These are phyloP conservation scores for Cladophialophora immunda DNA, from an alignment of 2,329 filamentous ascomycete species.

Conservation along the genomic window DNA sequence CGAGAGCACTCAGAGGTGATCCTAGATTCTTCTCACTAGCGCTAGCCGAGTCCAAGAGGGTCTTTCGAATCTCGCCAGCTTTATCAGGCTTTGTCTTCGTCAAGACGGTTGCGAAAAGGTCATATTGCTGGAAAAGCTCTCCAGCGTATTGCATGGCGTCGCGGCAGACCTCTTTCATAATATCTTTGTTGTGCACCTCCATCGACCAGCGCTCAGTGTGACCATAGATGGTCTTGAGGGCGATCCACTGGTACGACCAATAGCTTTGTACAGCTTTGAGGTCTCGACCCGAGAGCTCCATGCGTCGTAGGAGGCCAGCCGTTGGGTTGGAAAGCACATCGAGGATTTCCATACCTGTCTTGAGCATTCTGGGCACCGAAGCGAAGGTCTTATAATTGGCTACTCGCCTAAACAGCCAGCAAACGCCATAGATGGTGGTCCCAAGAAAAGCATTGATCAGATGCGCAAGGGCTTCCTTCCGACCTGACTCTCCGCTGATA, in stretches of 20 bases:
- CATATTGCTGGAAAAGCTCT: constrained; percentile 82
- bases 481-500: constrained; percentile 73
- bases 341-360: constrained; percentile 68
- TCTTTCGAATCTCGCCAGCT: constrained; percentile 56
- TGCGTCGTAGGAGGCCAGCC: constrained; percentile 68
- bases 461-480: constrained; percentile 68
- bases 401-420: constrained; percentile 64
- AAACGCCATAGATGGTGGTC: constrained; percentile 65
- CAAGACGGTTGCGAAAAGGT: constrained; percentile 78
- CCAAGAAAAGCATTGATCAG: constrained; percentile 66
- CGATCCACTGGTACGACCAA: constrained; percentile 86
- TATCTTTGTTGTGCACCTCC: constrained; percentile 70
- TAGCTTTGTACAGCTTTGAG: constrained; percentile 74
- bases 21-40: constrained; percentile 29
- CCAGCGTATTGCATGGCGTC: constrained; percentile 96
- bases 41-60: constrained; percentile 60
- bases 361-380: constrained; percentile 67
- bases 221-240: constrained; percentile 80
- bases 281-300: constrained; percentile 66
- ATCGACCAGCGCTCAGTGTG: constrained; percentile 86
- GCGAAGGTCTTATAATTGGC: constrained; percentile 66
- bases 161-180: constrained; percentile 92
- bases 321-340: constrained; percentile 71
- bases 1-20: constrained; percentile 70
- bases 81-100: constrained; percentile 54